Evolutionary conservation across 305 asterid species (phyloP).

Genomic region (Fraxinus nigra): DNA sequence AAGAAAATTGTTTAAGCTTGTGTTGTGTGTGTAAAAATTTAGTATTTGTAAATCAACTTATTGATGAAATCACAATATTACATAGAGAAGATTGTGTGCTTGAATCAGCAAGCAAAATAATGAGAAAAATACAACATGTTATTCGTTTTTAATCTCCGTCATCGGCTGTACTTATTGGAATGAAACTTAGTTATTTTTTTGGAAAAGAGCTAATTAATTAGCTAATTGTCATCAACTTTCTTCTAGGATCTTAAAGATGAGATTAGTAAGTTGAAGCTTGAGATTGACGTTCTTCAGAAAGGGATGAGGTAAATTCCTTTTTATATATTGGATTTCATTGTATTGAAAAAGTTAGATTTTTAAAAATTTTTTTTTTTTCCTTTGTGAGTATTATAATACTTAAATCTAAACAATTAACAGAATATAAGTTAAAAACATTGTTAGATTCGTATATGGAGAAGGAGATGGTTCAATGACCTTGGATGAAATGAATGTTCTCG

Average conservation of each 20-base stretch:
- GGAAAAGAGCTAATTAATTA: neutral
- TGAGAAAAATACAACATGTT: neutral
- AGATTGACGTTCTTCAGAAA: conserved; percentile 77
- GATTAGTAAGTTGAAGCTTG: conserved; percentile 70
- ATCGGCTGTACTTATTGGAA: neutral
- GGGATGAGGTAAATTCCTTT: conserved; percentile 53
- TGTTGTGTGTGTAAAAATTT: neutral
- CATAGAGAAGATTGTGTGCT: neutral
- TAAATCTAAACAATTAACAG: neutral
- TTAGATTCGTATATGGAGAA: conserved; percentile 72
- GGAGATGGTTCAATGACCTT: conserved; percentile 63
- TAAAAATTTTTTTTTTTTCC: too few species aligned
- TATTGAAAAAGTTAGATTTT: too few species aligned
- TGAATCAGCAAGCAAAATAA: neutral
- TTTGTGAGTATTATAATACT: neutral
- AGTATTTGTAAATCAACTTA: neutral
- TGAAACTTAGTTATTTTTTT: neutral
- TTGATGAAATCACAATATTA: neutral
- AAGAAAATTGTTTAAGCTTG: neutral
- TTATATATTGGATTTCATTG: neutral
- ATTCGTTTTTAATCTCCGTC: neutral
- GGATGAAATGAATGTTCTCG: conserved; percentile 59
- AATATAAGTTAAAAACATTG: neutral
- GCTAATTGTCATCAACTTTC: neutral
- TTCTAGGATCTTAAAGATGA: conserved; percentile 71